Evolutionary conservation across 2,329 filamentous ascomycete genomes (phyloP).

Genomic region (Arthroderma sp.): DNA sequence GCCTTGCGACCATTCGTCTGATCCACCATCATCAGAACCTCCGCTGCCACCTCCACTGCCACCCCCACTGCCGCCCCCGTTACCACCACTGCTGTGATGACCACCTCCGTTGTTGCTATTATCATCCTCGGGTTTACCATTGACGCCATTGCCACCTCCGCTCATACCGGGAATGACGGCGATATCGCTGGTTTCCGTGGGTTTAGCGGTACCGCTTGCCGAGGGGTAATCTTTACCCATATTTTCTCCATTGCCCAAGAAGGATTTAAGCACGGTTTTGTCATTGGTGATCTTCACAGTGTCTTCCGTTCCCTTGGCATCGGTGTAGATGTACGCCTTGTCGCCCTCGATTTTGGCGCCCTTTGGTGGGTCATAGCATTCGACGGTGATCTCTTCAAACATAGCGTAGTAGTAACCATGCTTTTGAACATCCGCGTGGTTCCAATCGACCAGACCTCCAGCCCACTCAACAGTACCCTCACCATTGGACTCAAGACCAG

Average conservation of each 20-base stretch:
- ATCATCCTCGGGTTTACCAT: conserved; percentile 12
- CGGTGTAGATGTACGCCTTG: conserved; percentile 63
- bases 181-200: conserved; percentile 18
- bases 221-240: conserved; percentile 42
- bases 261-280: conserved; percentile 60
- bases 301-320: conserved; percentile 53
- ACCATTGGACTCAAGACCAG: conserved; percentile 64
- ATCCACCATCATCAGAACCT: conserved; percentile 6
- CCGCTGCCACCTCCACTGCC: conserved; percentile 8
- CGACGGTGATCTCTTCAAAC: conserved; percentile 62
- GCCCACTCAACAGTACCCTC: conserved; percentile 84
- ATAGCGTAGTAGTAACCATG: conserved; percentile 81
- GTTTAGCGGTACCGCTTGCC: conserved; percentile 12
- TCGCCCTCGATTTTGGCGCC: conserved; percentile 47
- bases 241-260: conserved; percentile 68
- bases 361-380: conserved; percentile 75
- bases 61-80: conserved; percentile 12
- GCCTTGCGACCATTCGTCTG: conserved; percentile 22
- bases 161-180: conserved; percentile 20
- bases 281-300: conserved; percentile 65
- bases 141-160: conserved; percentile 22
- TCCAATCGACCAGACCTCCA: conserved; percentile 81
- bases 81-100: conserved; percentile 9
- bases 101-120: conserved; percentile 11
- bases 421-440: conserved; percentile 62